phyloP scores from a whole-genome alignment of 2,329 filamentous ascomycete species.

The Cladorrhinum sp. region DNA sequence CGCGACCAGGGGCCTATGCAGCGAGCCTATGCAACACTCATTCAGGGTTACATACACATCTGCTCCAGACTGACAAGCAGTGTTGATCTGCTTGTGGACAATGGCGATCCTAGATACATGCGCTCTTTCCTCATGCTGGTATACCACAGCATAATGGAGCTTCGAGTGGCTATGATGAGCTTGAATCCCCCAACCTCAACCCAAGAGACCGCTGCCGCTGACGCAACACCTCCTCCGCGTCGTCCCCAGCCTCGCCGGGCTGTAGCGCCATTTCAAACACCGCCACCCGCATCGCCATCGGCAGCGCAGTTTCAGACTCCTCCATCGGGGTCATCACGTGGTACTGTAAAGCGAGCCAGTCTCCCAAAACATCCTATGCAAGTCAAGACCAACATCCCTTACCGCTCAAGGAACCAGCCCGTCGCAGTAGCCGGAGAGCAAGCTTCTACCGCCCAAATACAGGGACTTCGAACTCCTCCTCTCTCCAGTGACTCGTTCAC shows the following conservation, averaged over 20 bases:
- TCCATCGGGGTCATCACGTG: background rate
- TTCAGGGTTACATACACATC: constrained; percentile 63
- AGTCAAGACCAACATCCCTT: constrained; percentile 40
- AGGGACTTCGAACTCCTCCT: background rate
- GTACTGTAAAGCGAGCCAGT: constrained; percentile 1
- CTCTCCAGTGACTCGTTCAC: constrained; percentile 73
- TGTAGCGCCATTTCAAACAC: constrained; percentile 39
- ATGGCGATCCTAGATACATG: constrained; percentile 63
- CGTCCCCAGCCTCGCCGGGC: constrained; percentile 28
- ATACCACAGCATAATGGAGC: constrained; percentile 65
- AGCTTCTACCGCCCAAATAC: constrained; percentile 43
- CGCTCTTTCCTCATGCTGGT: constrained; percentile 60
- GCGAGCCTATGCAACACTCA: constrained; percentile 58
- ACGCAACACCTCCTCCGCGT: constrained; percentile 1
- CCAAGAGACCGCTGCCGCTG: constrained; percentile 1
- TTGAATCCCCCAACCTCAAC: background rate
- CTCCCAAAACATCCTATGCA: constrained; percentile 17
- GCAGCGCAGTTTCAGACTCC: background rate
- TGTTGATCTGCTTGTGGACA: constrained; percentile 61
- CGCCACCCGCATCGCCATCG: background rate
- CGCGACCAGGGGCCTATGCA: constrained; percentile 54
- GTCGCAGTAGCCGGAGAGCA: constrained; percentile 22
- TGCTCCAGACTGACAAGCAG: constrained; percentile 59
- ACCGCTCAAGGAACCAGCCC: constrained; percentile 34
- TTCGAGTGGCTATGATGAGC: constrained; percentile 46